Evolutionary conservation across 352 stramenopile genomes (phyloP).

Genomic region (Globisporangium takayamanum): DNA sequence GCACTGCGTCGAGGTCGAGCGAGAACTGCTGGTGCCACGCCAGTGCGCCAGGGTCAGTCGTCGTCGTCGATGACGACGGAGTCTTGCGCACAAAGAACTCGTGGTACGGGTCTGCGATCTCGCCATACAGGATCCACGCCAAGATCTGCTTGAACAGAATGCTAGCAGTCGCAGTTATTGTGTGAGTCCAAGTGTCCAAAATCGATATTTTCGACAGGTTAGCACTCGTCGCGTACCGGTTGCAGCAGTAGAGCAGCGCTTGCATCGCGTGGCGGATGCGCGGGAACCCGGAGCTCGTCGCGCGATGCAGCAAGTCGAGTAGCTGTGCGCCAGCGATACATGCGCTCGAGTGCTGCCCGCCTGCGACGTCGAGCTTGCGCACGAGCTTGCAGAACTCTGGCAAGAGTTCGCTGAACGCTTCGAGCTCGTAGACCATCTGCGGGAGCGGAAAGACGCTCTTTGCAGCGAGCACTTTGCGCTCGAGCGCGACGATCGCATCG

Average conservation of each 20-base stretch:
- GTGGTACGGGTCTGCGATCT: conserved; percentile 56
- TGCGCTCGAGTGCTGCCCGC: conserved; percentile 1
- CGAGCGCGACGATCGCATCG: conserved; percentile 42
- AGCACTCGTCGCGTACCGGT: conserved; percentile 27
- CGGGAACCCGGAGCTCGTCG: conserved; percentile 49
- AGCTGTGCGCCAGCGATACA: conserved; percentile 33
- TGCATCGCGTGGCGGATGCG: conserved; percentile 48
- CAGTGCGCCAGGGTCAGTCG: conserved; percentile 7
- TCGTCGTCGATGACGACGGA: background rate
- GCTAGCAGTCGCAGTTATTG: conserved; percentile 11
- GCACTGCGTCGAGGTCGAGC: conserved; percentile 50
- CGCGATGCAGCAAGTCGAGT: conserved; percentile 35
- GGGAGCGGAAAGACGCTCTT: conserved; percentile 48
- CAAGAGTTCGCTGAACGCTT: conserved; percentile 52
- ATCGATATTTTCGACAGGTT: background rate
- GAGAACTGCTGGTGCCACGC: conserved; percentile 47
- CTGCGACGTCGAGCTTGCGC: conserved; percentile 16
- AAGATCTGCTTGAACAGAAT: conserved; percentile 78
- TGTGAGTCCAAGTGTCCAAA: background rate
- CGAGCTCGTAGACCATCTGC: conserved; percentile 62
- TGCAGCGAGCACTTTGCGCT: conserved; percentile 42
- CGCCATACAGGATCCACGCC: conserved; percentile 71
- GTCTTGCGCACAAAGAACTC: conserved; percentile 72
- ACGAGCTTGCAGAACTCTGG: conserved; percentile 55
- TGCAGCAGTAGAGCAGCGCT: conserved; percentile 39